phyloP scores from a whole-genome alignment of 1,284 basidiomycete species.

The Malassezia globosa region DNA sequence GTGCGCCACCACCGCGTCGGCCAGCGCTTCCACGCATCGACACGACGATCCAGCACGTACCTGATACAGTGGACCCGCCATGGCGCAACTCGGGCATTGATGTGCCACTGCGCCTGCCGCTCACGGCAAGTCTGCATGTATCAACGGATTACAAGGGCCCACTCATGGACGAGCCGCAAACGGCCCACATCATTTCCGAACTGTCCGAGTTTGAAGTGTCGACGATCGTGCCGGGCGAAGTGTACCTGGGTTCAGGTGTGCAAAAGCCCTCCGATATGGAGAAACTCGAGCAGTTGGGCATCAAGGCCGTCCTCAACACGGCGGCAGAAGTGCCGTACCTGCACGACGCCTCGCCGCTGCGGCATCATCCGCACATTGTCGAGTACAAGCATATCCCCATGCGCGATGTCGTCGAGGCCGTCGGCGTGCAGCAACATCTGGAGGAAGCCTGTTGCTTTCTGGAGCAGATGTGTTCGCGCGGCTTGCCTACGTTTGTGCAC shows the following conservation, averaged over 20 bases:
- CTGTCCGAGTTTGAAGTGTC: constrained; percentile 23
- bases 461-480: constrained; percentile 79
- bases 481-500: constrained; percentile 81
- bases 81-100: neutral
- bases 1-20: neutral
- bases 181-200: neutral
- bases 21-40: neutral
- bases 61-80: neutral
- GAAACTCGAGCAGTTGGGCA: constrained; percentile 62
- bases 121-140: neutral
- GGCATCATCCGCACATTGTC: constrained; percentile 53
- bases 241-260: constrained; percentile 84
- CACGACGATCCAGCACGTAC: neutral
- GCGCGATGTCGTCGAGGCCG: constrained; percentile 88
- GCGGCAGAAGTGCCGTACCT: constrained; percentile 56
- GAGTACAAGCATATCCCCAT: constrained; percentile 76
- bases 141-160: neutral
- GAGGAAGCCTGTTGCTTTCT: constrained; percentile 72
- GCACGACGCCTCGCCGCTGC: constrained; percentile 3
- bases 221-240: constrained; percentile 69
- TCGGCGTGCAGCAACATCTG: constrained; percentile 70
- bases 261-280: constrained; percentile 61
- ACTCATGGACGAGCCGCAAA: neutral
- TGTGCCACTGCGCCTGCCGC: neutral
- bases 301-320: constrained; percentile 78